These are phyloP conservation scores for Onygenales sp. DNA, from an alignment of 2,329 filamentous ascomycete species.

Conservation along the genomic window DNA sequence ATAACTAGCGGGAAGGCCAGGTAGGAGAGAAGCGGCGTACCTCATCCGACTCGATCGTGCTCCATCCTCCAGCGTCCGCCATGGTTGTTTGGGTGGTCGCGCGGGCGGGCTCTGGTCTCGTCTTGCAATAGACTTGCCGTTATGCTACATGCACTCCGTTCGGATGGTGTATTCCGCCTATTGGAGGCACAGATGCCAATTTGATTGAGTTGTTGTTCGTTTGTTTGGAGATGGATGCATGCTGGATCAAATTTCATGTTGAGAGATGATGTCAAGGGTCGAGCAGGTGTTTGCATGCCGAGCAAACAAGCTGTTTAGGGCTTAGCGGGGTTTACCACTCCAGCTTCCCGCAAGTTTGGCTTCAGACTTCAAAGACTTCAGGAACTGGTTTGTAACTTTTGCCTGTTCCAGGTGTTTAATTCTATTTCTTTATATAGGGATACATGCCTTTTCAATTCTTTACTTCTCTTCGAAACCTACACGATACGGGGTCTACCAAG, in stretches of 20 bases:
- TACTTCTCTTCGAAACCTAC: too few relatives aligned
- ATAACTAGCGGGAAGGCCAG: not conserved
- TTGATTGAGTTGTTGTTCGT: not conserved
- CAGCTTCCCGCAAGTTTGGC: not conserved
- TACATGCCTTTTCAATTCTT: too few relatives aligned
- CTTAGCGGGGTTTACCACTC: not conserved
- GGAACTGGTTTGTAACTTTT: too few relatives aligned
- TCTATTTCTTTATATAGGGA: too few relatives aligned
- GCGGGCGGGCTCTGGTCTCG: too few relatives aligned
- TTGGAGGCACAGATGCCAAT: too few relatives aligned
- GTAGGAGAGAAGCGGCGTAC: conserved; percentile 43
- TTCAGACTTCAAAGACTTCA: too few relatives aligned
- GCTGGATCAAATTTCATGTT: not conserved
- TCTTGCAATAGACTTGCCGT: not conserved
- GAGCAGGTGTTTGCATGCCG: not conserved
- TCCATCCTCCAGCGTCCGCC: conserved; percentile 65
- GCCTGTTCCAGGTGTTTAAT: too few relatives aligned
- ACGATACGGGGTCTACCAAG: too few relatives aligned
- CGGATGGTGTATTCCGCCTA: not conserved
- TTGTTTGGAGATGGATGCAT: not conserved
- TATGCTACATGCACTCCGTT: not conserved
- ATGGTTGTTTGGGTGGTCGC: conserved; percentile 45
- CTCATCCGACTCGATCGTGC: conserved; percentile 95
- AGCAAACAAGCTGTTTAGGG: not conserved
- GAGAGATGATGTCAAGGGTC: not conserved